phyloP scores from a whole-genome alignment of 441 rosid genomes.

The Adansonia rubrostipa region DNA sequence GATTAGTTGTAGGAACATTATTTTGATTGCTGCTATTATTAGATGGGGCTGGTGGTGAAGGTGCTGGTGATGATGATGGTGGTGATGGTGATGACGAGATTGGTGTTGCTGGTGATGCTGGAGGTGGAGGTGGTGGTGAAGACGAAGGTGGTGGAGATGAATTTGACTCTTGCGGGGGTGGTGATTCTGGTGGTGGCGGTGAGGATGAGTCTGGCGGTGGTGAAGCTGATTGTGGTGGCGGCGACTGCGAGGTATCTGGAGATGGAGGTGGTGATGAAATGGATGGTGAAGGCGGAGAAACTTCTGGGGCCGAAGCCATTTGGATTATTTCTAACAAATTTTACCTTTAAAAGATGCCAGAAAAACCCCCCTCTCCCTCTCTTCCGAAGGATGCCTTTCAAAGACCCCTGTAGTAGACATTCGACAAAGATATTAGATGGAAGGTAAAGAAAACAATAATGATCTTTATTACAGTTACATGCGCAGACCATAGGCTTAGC shows the following conservation, averaged over 20 bases:
- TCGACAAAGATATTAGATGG: background rate
- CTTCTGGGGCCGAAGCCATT: conserved; percentile 38
- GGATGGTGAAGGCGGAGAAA: conserved; percentile 27
- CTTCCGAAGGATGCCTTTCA: conserved; percentile 13
- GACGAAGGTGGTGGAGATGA: conserved; percentile 26
- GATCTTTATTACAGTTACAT: background rate
- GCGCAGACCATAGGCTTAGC: background rate
- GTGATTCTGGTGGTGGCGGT: conserved; percentile 24
- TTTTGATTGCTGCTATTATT: conserved; percentile 25
- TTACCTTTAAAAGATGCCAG: conserved; percentile 24
- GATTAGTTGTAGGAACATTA: conserved; percentile 19
- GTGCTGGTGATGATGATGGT: conserved; percentile 16
- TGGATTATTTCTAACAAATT: conserved; percentile 33
- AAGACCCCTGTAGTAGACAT: background rate
- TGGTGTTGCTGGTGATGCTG: conserved; percentile 28
- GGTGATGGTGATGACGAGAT: background rate
- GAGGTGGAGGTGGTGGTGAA: conserved; percentile 24
- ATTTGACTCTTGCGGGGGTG: background rate
- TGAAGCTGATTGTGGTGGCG: conserved; percentile 30
- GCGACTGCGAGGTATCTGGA: conserved; percentile 20
- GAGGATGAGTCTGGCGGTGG: conserved; percentile 20
- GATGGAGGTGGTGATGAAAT: conserved; percentile 31
- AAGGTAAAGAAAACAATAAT: background rate
- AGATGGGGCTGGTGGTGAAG: conserved; percentile 45
- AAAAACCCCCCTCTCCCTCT: conserved; percentile 28